Base-by-base conservation (phyloP, 345 rosid genomes). In the Gossypium rotundifolium region DNA sequence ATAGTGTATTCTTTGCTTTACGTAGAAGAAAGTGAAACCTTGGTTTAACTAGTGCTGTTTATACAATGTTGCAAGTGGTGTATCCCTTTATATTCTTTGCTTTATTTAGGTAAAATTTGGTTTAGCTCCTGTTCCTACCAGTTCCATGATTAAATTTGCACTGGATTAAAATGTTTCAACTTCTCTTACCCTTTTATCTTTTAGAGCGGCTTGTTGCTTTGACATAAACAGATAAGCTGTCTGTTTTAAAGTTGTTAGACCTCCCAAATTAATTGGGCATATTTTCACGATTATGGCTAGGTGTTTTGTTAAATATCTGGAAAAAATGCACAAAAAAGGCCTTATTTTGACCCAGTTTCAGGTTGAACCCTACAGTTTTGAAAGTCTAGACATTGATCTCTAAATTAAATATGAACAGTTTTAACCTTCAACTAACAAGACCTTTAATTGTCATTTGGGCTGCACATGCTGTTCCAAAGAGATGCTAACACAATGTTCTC, bases 51-150 rank as follows among this genome's bases (percentile, higher is more conserved):
- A 8, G 16, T 60, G 64, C 14, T 13, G 9, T 83, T 9, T n/a
- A 11, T 64, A n/a, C 2, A 4, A 40, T 40, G 25, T 17, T 40
- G 68, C 49, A 40, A 64, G 68, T 7, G 10, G 68, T 64, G 49
- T 40, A 17, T 64, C 49, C 9, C 13, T 42, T 40, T 64, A 6
- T 40, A 64, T 40, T 40, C 49, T n/a, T 64, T 40, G 25, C 25
- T 40, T 40, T 64, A n/a, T 64, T 64, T 40, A 9, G 14, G 23
- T 64, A 3, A n/a, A 25, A 4, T 60, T 60, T 60, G 40, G 64
- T 29, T 60, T 60, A 60, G 64, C n/a, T 25, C 42, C 53, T 51
- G 20, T 9, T 51, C 90, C 92, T 87, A 93, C 94, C 7, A 78
- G n/a, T 70, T 70, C 25, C 11, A 52, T 29, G 46, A 52, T 70